Evolutionary conservation across 2,329 filamentous ascomycete species (phyloP).

Genomic region (Colletotrichum echinochloae): DNA sequence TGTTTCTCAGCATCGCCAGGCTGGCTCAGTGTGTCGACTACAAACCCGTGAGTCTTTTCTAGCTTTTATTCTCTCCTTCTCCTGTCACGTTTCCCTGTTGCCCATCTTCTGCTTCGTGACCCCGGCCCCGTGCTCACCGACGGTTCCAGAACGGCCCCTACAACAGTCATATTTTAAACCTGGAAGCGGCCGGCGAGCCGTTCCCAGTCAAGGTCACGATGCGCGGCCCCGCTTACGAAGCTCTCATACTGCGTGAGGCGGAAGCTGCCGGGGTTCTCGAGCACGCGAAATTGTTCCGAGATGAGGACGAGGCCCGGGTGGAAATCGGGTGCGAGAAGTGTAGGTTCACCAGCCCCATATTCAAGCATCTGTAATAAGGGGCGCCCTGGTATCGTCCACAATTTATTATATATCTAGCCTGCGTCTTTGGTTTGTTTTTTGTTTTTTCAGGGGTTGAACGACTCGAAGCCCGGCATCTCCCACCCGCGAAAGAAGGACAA

Average conservation of each 20-base stretch:
- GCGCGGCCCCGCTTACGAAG: slow-evolving; percentile 26
- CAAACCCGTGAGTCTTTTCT: background rate
- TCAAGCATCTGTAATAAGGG: background rate
- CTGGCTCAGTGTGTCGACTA: slow-evolving; percentile 45
- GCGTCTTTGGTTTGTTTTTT: background rate
- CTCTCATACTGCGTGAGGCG: slow-evolving; percentile 26
- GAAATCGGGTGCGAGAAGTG: background rate
- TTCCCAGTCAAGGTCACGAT: slow-evolving; percentile 40
- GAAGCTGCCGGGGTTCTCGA: slow-evolving; percentile 7
- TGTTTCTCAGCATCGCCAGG: slow-evolving; percentile 45
- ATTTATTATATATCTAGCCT: background rate
- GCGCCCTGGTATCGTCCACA: background rate
- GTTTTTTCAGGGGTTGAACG: background rate
- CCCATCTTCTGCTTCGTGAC: background rate
- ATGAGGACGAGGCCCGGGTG: background rate
- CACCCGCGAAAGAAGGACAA: slow-evolving; percentile 14
- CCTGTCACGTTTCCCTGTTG: background rate
- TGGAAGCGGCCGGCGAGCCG: slow-evolving; percentile 38
- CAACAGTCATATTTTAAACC: slow-evolving; percentile 29
- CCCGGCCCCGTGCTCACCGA: background rate
- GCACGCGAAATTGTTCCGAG: slow-evolving; percentile 3
- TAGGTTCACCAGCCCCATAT: background rate
- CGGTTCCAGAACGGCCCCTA: slow-evolving; percentile 30
- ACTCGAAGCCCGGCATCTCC: background rate
- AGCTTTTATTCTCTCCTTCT: no score